Evolutionary conservation across 1,284 basidiomycete species (phyloP).

Genomic region (Ustilago shanxiensis): DNA sequence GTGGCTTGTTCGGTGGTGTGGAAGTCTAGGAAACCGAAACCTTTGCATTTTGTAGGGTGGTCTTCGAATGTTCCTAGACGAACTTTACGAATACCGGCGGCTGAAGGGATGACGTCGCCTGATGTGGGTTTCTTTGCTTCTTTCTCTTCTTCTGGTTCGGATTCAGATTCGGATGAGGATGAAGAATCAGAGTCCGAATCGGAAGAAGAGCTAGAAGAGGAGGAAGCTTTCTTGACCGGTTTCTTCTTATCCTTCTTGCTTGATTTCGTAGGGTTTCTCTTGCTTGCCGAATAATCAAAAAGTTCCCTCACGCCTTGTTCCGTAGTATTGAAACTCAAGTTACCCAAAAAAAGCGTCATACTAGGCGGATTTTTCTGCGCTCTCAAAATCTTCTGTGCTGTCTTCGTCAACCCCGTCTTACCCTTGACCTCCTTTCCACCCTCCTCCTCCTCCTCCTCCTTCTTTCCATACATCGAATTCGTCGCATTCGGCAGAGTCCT

Average conservation of each 20-base stretch:
- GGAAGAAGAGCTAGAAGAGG: constrained; percentile 19
- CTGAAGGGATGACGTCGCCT: constrained; percentile 21
- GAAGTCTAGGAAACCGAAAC: constrained; percentile 93
- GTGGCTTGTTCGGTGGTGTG: constrained; percentile 83
- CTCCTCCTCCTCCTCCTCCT: constrained; percentile 1
- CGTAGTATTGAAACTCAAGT: constrained; percentile 86
- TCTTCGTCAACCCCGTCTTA: constrained; percentile 76
- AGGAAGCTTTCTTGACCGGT: background rate
- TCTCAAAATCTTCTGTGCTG: constrained; percentile 83
- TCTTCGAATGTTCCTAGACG: constrained; percentile 96
- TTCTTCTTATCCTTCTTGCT: constrained; percentile 15
- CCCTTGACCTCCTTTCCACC: constrained; percentile 32
- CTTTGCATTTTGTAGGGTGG: constrained; percentile 86
- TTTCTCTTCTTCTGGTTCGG: constrained; percentile 56
- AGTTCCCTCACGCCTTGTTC: constrained; percentile 79
- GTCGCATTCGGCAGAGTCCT: constrained; percentile 21
- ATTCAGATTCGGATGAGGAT: constrained; percentile 12
- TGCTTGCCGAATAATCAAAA: constrained; percentile 73
- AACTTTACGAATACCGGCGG: constrained; percentile 84
- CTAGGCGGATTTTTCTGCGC: constrained; percentile 84
- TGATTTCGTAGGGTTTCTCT: constrained; percentile 37
- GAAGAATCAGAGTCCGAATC: constrained; percentile 57
- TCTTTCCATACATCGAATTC: background rate
- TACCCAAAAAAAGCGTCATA: constrained; percentile 88
- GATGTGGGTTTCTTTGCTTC: constrained; percentile 66